Conservation (phyloP, 1,139 yeast genomes). For the Candida tunisiensis region DNA sequence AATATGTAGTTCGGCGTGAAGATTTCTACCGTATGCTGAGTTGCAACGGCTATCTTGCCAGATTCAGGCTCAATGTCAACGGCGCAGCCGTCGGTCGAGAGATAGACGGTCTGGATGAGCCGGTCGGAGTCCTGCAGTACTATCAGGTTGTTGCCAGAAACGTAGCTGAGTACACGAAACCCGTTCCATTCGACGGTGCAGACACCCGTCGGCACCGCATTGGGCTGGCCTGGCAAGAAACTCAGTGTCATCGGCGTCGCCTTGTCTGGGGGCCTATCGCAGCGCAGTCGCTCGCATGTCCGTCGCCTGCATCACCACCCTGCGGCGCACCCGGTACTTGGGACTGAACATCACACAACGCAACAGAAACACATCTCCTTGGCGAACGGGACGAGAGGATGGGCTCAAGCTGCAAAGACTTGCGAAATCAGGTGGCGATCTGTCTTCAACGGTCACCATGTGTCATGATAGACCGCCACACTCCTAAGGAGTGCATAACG, state of each 20-base stretch:
- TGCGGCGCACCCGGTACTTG: no score
- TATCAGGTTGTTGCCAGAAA: constrained; percentile 79
- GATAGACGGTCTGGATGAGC: constrained; percentile 60
- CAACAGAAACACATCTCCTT: no score
- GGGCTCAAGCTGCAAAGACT: constrained; percentile 66
- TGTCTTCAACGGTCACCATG: constrained; percentile 95
- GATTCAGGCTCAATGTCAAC: constrained; percentile 42
- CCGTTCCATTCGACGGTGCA: constrained; percentile 54
- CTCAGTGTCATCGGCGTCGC: constrained; percentile 1
- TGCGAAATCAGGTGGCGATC: constrained; percentile 81
- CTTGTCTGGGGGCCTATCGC: no score
- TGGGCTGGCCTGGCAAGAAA: constrained; percentile 83
- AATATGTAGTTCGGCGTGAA: no score
- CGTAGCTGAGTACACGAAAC: constrained; percentile 49
- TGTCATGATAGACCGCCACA: constrained; percentile 75
- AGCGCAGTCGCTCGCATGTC: no score
- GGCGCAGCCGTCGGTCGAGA: constrained; percentile 48
- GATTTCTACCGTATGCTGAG: no score
- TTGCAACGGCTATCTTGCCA: constrained; percentile 34
- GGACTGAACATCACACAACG: no score
- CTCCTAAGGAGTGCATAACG: constrained; percentile 77
- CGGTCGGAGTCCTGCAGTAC: constrained; percentile 33
- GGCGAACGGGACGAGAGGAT: no score
- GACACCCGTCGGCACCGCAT: constrained; percentile 35
- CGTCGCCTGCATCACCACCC: no score